Base-by-base conservation (phyloP, 2,329 filamentous ascomycete genomes). In the Penicillium decumbens region DNA sequence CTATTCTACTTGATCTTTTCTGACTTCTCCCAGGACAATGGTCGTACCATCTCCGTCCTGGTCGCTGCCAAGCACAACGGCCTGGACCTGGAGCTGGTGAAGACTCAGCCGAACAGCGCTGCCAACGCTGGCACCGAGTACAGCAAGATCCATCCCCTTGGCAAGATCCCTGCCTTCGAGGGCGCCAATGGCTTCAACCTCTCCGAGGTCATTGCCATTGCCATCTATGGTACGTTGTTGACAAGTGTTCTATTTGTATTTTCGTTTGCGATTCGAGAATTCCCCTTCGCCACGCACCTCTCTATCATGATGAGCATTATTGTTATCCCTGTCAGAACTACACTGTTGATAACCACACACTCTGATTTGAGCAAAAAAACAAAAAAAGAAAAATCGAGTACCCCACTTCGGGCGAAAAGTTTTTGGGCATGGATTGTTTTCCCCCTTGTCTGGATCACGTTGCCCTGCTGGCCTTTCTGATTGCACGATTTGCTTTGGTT, bases 251-350 rank as follows among this genome's bases (percentile, higher is more conserved):
- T 54, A 57, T 50, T 52, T 50, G 59, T 43, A 50, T 33, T 48
- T 28, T 43, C 47, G 25, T 43, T 46, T 38, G 43, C 18, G 51
- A 52, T 45, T 23, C 47, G 12, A 25, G 37, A 35, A 37, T 40
- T 27, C 15, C 38, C 25, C 41, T 41, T 27, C 29, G 15, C 43
- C 43, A 45, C n/a, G 37, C 45, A 40, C 50, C 44, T 41, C 45
- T 30, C 45, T 30, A 24, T 55, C 63, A 76, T 84, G 80, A 89
- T 88, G 89, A 92, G 82, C 79, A 71, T 69, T 29, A 13, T 69
- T 87, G 89, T 95, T 95, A 95, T 95, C 89, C 92, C 92, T 96
- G 89, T 88, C 92, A 93, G 88, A 96, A 95, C 74, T 77, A 77
- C 72, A 75, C 73, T 96, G 91, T 95, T 90, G 91, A 95, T 82